Base-by-base conservation (phyloP, 139 green algal species). In the Micromonas commoda region DNA sequence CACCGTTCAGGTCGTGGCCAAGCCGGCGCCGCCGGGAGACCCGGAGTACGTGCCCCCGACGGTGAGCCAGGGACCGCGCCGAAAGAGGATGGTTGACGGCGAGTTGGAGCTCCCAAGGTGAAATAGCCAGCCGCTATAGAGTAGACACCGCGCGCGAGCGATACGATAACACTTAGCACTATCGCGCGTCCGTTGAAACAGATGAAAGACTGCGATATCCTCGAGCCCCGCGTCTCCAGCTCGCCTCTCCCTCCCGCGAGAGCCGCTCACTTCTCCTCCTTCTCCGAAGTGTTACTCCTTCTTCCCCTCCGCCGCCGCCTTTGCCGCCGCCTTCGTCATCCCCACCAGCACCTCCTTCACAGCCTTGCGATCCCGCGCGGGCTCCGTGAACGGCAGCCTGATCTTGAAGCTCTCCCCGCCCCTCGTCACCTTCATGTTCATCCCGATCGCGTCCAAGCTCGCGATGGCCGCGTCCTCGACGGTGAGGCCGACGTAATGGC, bases 261-360 rank as follows among this genome's bases (percentile, higher is more conserved):
- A 9, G 45, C 16, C 45, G 9, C 16, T 57, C 9, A 57, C 16
- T 9, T 37, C 31, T 28, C 31, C 31, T 28, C 1, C 16, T 2
- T 1, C 6, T 24, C 1, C 24, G 1, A 3, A 35, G n/a, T 32
- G 2, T 70, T 33, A 3, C 63, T 70, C 24, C 31, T 34, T 70
- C 28, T 32, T 70, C 63, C 16, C 2, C 63, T 6, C 35, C 67
- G 32, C 67, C 29, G 45, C 37, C 26, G 72, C 71, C 37, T n/a
- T 26, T 1, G 68, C 71, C 21, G 71, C 71, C 33, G 37, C 34
- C 57, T 78, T 78, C 21, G 72, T 78, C 52, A 78, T 68, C 23
- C 24, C 26, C 3, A 78, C 72, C 20, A 78, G 51, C 29, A 51
- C 39, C 24, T 78, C 51, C 72, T 78, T 78, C 39, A 78, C 53